Base-by-base conservation (phyloP, 2,329 filamentous ascomycete species). In the Aspergillus proliferans region DNA sequence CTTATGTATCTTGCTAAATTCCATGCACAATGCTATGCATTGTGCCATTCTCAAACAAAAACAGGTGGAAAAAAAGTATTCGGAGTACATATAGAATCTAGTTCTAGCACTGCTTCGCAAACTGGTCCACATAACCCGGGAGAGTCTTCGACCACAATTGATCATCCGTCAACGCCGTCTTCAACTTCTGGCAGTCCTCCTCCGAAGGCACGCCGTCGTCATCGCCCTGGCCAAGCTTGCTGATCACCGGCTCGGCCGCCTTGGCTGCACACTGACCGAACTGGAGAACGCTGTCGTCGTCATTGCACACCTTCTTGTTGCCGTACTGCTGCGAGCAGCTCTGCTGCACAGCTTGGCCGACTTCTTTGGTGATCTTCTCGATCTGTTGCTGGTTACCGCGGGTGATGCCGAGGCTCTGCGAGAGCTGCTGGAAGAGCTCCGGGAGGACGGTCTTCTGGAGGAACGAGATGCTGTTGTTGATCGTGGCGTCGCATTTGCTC, bases 401-500 rank as follows among this genome's bases (percentile, higher is more conserved):
- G 22, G 48, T 28, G 4, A 52, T 33, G 7, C 41, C 48, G 15
- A 50, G 43, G 30, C 42, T 47, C 21, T 45, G 21, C 18, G 50
- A 43, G 15, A 50, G 14, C 19, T 46, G 38, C 43, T 50, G 45
- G 26, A 47, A 44, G 19, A 50, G 24, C 42, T 50, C 42, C 4
- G 51, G 51, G 42, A 46, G n/a, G 10, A 52, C 45, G 8, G 40
- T 30, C 14, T 50, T 43, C 28, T 50, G 28, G n/a, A 52, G 10
- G 33, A 46, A 52, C 10, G 45, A 19, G 41, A 43, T 50, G 38
- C 48, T 45, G 30, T 52, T 41, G 45, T 52, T 52, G 51, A 52
- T 50, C 14, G 50, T 52, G 42, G 50, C 38, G 15, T 42, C 46
- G 48, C 50, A 52, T 6, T 19, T 21, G 39, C 47, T 46, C 48